Percentiles rank a stretch among this genome's conserved stretches.
Evolutionary conservation across 2,329 filamentous ascomycete species (phyloP).

Genomic region (Apiospora aurea): DNA sequence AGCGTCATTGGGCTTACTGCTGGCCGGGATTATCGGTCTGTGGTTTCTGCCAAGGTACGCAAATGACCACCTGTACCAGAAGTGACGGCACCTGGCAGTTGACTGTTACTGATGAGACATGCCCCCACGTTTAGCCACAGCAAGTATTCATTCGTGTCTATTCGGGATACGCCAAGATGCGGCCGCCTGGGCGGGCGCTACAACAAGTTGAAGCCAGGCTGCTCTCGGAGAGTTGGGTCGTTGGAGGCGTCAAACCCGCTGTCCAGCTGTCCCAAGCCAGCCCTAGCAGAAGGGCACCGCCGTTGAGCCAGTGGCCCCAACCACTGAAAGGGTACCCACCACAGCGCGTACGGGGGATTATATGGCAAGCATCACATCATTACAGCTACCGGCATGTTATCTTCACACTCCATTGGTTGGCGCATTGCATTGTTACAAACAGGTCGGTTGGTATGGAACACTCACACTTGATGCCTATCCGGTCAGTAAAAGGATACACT

Average conservation of each 20-base stretch:
- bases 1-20: slow-evolving; percentile 1
- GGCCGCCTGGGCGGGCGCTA: too few species aligned
- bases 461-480: not conserved
- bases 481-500: not conserved
- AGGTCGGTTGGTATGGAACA: too few species aligned
- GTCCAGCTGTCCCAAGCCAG: too few species aligned
- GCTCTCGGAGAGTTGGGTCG: too few species aligned
- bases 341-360: not conserved
- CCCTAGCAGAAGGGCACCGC: too few species aligned
- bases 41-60: not conserved
- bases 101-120: not conserved
- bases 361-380: too few species aligned
- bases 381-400: not conserved
- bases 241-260: too few species aligned
- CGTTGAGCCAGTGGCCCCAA: too few species aligned
- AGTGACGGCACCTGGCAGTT: not conserved
- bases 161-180: too few species aligned
- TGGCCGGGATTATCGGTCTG: not conserved
- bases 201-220: too few species aligned
- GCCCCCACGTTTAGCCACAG: not conserved
- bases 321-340: not conserved
- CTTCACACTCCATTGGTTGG: not conserved
- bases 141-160: too few species aligned
- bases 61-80: not conserved
- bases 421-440: too few species aligned